Evolutionary conservation across 1,139 yeast genomes (phyloP).

Genomic region (Candida sanyaensis): DNA sequence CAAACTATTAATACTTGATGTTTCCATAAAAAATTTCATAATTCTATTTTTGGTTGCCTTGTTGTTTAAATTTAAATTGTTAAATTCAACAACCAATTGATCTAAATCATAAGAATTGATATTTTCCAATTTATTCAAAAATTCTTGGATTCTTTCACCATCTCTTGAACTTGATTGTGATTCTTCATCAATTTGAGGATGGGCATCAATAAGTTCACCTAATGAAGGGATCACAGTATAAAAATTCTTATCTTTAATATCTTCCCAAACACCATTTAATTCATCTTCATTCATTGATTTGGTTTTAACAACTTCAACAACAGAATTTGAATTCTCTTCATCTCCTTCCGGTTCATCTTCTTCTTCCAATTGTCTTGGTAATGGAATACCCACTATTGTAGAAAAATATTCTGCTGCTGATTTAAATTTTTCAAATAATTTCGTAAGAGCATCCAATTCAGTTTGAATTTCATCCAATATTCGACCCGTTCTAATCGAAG

Average conservation of each 20-base stretch:
- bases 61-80: slow-evolving; percentile 55
- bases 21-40: slow-evolving; percentile 53
- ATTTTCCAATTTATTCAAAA: slow-evolving; percentile 48
- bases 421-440: slow-evolving; percentile 47
- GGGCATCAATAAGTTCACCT: slow-evolving; percentile 31
- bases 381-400: slow-evolving; percentile 32
- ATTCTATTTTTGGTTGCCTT: slow-evolving; percentile 73
- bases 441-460: slow-evolving; percentile 39
- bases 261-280: slow-evolving; percentile 58
- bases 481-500: slow-evolving; percentile 69
- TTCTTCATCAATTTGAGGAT: slow-evolving; percentile 9
- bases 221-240: slow-evolving; percentile 45
- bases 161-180: slow-evolving; percentile 17
- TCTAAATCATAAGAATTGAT: slow-evolving; percentile 56
- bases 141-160: slow-evolving; percentile 48
- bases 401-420: slow-evolving; percentile 48
- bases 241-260: slow-evolving; percentile 60
- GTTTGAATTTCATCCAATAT: slow-evolving; percentile 53
- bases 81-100: slow-evolving; percentile 55
- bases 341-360: slow-evolving; percentile 16
- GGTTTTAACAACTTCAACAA: slow-evolving; percentile 26
- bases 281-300: slow-evolving; percentile 30
- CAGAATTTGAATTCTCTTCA: slow-evolving; percentile 18
- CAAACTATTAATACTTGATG: slow-evolving; percentile 46
- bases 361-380: slow-evolving; percentile 28